These are phyloP conservation scores for Tylopilus cervinicoccineus DNA, from an alignment of 768 basidiomycete species.

Conservation along the genomic window DNA sequence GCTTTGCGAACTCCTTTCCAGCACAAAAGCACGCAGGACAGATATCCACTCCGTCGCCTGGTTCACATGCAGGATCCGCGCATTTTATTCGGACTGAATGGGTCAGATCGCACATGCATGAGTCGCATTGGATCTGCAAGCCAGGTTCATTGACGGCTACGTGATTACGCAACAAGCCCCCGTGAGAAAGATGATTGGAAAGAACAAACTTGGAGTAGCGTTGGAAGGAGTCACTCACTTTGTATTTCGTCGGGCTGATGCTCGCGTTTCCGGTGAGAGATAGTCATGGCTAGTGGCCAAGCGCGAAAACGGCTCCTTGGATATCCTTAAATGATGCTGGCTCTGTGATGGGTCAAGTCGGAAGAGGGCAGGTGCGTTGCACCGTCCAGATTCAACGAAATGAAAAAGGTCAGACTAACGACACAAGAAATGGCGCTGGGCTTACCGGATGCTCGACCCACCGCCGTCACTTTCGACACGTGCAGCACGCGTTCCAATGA, in stretches of 20 bases:
- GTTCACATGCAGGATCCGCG: constrained; percentile 73
- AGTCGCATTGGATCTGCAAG: constrained; percentile 78
- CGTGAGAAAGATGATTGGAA: constrained; percentile 25
- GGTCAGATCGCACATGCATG: constrained; percentile 84
- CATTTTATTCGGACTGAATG: constrained; percentile 98
- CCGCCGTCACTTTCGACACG: background rate
- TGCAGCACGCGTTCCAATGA: background rate
- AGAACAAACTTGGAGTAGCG: background rate
- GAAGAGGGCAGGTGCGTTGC: background rate
- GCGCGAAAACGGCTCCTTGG: background rate
- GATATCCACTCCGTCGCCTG: constrained; percentile 82
- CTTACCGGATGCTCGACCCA: constrained; percentile 1
- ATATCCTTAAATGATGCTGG: background rate
- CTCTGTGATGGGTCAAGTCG: background rate
- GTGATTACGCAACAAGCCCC: constrained; percentile 25
- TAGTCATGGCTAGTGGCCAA: constrained; percentile 43
- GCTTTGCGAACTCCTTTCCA: constrained; percentile 84
- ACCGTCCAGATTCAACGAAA: background rate
- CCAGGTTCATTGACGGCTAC: constrained; percentile 78
- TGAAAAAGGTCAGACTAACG: background rate
- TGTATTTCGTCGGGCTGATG: constrained; percentile 62
- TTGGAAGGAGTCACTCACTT: constrained; percentile 39
- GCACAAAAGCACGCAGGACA: constrained; percentile 91
- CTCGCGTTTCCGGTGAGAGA: constrained; percentile 64
- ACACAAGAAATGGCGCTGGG: background rate